A percentile compares a stretch with the other conserved stretches of the same genome.
phyloP scores from a whole-genome alignment of 192 early-diverging fungal species.

The Coemansia sp. region DNA sequence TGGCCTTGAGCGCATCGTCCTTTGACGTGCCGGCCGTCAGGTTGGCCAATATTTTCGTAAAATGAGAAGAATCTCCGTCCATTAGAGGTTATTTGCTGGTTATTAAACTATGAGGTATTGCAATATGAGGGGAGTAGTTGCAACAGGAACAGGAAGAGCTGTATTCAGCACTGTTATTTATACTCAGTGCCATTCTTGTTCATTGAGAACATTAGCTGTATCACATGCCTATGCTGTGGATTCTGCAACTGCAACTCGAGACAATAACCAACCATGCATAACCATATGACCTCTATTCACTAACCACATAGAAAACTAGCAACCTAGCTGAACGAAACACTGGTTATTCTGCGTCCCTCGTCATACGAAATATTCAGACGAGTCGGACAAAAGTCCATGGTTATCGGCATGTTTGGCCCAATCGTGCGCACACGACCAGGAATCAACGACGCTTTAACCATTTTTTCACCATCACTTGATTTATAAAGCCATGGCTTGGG shows the following conservation, averaged over 20 bases:
- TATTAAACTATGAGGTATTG: too few species aligned
- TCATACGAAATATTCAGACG: constrained; percentile 35
- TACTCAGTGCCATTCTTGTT: too few species aligned
- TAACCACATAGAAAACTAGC: too few species aligned
- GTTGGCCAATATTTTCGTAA: constrained; percentile 7
- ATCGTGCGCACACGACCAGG: constrained; percentile 32
- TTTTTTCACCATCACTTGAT: not conserved
- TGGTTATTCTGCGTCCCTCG: constrained; percentile 13
- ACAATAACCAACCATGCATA: not conserved
- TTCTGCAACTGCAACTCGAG: too few species aligned
- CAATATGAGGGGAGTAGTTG: too few species aligned
- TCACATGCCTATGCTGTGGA: too few species aligned
- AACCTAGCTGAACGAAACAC: constrained; percentile 20
- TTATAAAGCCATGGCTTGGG: constrained; percentile 9
- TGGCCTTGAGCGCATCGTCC: constrained; percentile 4
- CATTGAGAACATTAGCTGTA: too few species aligned
- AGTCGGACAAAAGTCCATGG: constrained; percentile 29
- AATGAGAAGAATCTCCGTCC: not conserved
- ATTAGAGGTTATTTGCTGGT: not conserved
- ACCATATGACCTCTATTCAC: not conserved
- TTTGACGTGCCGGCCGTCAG: constrained; percentile 11
- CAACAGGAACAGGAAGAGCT: too few species aligned
- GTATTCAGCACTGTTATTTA: too few species aligned
- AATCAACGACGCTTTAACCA: constrained; percentile 26
- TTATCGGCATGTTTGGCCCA: constrained; percentile 27